phyloP scores from a whole-genome alignment of 352 stramenopile genomes.

The Phytophthora tentaculata region DNA sequence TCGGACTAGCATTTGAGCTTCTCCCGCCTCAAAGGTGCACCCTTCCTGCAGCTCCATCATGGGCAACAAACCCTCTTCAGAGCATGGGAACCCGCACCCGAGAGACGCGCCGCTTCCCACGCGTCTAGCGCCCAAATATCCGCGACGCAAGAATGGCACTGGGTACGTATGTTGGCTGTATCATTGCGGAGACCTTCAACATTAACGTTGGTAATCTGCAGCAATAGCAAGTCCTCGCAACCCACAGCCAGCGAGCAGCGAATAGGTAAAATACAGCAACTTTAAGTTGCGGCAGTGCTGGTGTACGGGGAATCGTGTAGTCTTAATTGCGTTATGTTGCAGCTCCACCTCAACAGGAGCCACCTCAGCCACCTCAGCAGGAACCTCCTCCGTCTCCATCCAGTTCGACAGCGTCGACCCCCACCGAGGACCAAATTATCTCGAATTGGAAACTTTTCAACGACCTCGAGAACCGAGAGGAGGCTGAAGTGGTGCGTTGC shows the following conservation, averaged over 20 bases:
- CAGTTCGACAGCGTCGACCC: conserved; percentile 39
- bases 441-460: conserved; percentile 91
- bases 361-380: conserved; percentile 10
- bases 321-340: conserved; percentile 14
- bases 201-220: conserved; percentile 10
- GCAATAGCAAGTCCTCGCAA: conserved; percentile 17
- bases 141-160: conserved; percentile 18
- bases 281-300: not conserved
- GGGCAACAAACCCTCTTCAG: conserved; percentile 43
- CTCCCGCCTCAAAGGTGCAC: conserved; percentile 18
- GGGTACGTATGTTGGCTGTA: conserved; percentile 16
- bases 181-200: not conserved
- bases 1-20: conserved; percentile 7
- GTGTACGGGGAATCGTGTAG: not conserved
- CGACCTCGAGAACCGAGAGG: conserved; percentile 86
- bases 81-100: conserved; percentile 10
- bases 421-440: conserved; percentile 67
- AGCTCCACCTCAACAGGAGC: conserved; percentile 14
- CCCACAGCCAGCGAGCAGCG: conserved; percentile 27
- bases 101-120: conserved; percentile 15
- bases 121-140: conserved; percentile 34
- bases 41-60: conserved; percentile 18
- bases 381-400: conserved; percentile 33
- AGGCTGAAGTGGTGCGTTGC: conserved; percentile 73
- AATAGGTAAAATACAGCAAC: conserved; percentile 10